Evolutionary conservation across 2,329 filamentous ascomycete species (phyloP).

Genomic region (Diaporthe ampelina): DNA sequence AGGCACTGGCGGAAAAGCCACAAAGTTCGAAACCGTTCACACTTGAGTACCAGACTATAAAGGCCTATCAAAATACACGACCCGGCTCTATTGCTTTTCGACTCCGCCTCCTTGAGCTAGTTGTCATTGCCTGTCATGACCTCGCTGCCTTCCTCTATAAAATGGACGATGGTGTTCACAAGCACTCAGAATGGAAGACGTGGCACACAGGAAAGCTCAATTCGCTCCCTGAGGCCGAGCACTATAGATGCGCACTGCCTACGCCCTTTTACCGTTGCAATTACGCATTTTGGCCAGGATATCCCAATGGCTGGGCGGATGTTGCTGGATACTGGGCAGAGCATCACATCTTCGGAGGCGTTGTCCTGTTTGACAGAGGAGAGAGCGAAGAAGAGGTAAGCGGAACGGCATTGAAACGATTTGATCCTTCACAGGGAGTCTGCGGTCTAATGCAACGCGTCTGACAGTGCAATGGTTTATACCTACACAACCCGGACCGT

Average conservation of each 20-base stretch:
- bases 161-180: conserved; percentile 44
- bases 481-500: background rate
- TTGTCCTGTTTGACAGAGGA: conserved; percentile 43
- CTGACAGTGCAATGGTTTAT: conserved; percentile 20
- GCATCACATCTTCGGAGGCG: conserved; percentile 47
- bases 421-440: background rate
- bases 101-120: conserved; percentile 50
- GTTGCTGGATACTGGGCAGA: conserved; percentile 50
- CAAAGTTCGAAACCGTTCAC: background rate
- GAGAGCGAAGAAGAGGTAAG: conserved; percentile 15
- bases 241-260: conserved; percentile 38
- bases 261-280: conserved; percentile 48
- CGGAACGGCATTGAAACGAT: background rate
- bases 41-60: conserved; percentile 43
- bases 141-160: conserved; percentile 47
- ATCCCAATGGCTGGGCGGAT: conserved; percentile 49
- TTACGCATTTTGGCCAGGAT: conserved; percentile 48
- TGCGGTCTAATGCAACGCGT: background rate
- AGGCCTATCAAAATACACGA: conserved; percentile 45
- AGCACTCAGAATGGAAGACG: conserved; percentile 42
- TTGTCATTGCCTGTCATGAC: conserved; percentile 48
- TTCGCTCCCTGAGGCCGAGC: conserved; percentile 44
- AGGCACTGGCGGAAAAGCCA: background rate
- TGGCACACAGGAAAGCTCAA: background rate
- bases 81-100: conserved; percentile 47